Percentiles rank a stretch among this genome's conserved stretches.
Conservation (phyloP, 192 early-diverging fungal species). For the Podila epicladia region DNA sequence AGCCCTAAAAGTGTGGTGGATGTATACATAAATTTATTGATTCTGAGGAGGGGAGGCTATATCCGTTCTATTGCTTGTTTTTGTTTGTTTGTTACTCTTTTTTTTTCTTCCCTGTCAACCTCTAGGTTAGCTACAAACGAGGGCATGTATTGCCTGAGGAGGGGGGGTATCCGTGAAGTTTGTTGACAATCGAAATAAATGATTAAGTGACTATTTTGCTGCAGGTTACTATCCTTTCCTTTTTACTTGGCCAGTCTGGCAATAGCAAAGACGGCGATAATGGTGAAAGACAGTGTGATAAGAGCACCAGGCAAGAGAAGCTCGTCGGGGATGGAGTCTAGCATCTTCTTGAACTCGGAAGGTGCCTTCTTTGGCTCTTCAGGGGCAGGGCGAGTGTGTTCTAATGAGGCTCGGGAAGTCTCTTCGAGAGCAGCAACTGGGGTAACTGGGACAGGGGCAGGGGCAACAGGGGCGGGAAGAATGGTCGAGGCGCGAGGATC, state of each 20-base stretch:
- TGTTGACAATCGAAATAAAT: not conserved
- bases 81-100: too few species aligned
- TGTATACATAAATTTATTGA: too few species aligned
- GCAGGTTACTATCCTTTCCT: not conserved
- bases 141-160: not conserved
- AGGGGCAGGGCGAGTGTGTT: conserved; percentile 20
- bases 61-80: too few species aligned
- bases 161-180: conserved; percentile 33
- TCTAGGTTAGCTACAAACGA: too few species aligned
- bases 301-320: conserved; percentile 64
- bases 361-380: conserved; percentile 37
- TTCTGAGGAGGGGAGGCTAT: too few species aligned
- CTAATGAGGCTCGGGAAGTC: conserved; percentile 5
- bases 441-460: conserved; percentile 8
- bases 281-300: conserved; percentile 59
- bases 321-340: conserved; percentile 53
- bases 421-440: conserved; percentile 11
- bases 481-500: conserved; percentile 45
- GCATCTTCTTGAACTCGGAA: conserved; percentile 43
- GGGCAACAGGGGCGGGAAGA: conserved; percentile 17
- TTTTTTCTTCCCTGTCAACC: too few species aligned
- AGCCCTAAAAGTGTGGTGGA: too few species aligned
- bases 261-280: conserved; percentile 63
- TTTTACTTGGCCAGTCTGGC: conserved; percentile 44
- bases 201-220: not conserved